Evolutionary conservation across 2,329 filamentous ascomycete genomes (phyloP), one percentile per base, ranked within the genome.

Genomic region (Epichloe hybrida): DNA sequence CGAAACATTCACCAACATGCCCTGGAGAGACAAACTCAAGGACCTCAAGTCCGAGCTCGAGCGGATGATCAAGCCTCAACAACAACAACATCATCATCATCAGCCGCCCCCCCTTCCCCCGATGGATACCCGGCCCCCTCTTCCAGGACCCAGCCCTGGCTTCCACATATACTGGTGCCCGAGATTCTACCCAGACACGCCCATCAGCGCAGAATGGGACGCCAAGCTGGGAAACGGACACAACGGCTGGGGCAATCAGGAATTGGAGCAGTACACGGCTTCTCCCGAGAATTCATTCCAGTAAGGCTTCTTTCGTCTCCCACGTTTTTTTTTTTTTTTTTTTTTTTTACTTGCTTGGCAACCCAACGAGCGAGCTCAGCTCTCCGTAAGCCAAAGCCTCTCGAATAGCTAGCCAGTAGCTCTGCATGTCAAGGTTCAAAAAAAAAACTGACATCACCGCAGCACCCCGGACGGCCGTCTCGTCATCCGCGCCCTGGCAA

Each of bases 171-270:
- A 80, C 62, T 81, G 77, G 77, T 69, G 69, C 52, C 71, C 77
- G 0, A 67, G 66, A 7, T 77, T 80, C 57, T 61, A 67, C 31
- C 68, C 73, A 0, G 62, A 67, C 13, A 65, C 67, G 2, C 69
- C 74, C 0, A 67, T 81, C 3, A 67, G 66, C 0, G 62, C 66
- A 3, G 72, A 79, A 54, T 81, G 79, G 66, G 65, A 75, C 4
- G 72, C 75, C 34, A 76, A 79, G 60, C 67, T 74, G 45, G 71
- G 73, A 31, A 73, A 72, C 36, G 77, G 77, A 31, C 71, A 70
- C n/a, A 71, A 78, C 58, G 77, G 78, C 38, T 81, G 78, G 78
- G 78, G 78, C 21, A 81, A 81, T 58, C 73, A 78, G 54, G 78
- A 81, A 64, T 65, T 76, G 46, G 71, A 81, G 62, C 73, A 76